Conservation (phyloP, 2,329 filamentous ascomycete genomes). For the Ophiocordyceps unilateralis region DNA sequence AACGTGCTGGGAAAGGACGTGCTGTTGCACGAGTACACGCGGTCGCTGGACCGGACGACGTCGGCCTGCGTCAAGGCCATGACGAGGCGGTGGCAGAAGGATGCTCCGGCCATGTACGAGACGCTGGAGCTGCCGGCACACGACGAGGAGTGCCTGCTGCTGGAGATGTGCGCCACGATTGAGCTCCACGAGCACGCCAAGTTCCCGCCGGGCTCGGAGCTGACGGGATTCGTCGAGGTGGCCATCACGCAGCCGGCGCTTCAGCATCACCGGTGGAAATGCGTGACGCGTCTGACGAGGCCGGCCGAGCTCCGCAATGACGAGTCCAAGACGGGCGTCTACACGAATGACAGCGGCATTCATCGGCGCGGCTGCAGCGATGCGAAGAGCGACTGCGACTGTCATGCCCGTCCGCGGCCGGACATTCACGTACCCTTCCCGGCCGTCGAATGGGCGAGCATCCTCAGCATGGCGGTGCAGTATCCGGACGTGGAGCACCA, state of each 20-base stretch:
- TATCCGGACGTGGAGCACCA: slow-evolving; percentile 28
- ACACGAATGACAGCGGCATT: slow-evolving; percentile 31
- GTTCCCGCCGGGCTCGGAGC: slow-evolving; percentile 41
- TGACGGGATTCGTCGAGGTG: slow-evolving; percentile 42
- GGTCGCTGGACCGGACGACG: slow-evolving; percentile 34
- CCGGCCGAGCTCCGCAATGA: slow-evolving; percentile 36
- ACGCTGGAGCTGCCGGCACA: slow-evolving; percentile 29
- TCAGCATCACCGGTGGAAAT: slow-evolving; percentile 42
- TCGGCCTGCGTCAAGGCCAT: slow-evolving; percentile 37
- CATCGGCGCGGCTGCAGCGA: slow-evolving; percentile 36
- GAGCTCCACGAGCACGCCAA: slow-evolving; percentile 38
- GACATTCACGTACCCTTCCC: slow-evolving; percentile 40
- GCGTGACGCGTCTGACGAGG: slow-evolving; percentile 38
- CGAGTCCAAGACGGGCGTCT: slow-evolving; percentile 24
- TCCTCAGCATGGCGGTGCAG: slow-evolving; percentile 36
- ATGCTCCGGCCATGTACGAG: slow-evolving; percentile 38
- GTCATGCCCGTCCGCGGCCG: slow-evolving; percentile 26
- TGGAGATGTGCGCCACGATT: slow-evolving; percentile 45
- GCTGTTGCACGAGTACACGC: slow-evolving; percentile 41
- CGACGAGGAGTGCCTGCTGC: slow-evolving; percentile 35
- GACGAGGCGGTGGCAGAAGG: slow-evolving; percentile 36
- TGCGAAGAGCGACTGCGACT: slow-evolving; percentile 30
- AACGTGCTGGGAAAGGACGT: slow-evolving; percentile 33
- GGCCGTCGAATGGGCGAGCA: slow-evolving; percentile 39
- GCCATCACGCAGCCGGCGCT: slow-evolving; percentile 35